These are phyloP conservation scores for Monilinia aucupariae DNA, from an alignment of 2,329 filamentous ascomycete species.

Conservation along the genomic window DNA sequence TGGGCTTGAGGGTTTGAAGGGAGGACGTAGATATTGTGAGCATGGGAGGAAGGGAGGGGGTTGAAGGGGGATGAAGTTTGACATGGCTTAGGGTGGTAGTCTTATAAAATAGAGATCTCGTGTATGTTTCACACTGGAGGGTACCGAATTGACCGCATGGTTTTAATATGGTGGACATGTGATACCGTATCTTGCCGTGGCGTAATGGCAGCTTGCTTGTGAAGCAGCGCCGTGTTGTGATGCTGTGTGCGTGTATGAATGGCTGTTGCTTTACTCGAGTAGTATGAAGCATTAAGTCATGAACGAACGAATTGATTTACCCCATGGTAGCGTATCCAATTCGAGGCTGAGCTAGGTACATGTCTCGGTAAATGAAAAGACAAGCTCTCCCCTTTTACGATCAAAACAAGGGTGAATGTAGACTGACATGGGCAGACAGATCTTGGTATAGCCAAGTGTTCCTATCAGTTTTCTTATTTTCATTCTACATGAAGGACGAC, in stretches of 20 bases:
- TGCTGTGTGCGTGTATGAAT: neutral
- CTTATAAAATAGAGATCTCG: neutral
- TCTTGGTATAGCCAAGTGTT: too few relatives aligned
- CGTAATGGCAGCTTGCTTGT: neutral
- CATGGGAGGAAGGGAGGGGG: neutral
- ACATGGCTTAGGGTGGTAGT: neutral
- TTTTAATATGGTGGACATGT: neutral
- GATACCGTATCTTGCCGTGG: neutral
- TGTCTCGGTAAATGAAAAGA: too few relatives aligned
- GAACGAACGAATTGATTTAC: neutral
- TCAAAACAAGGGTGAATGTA: too few relatives aligned
- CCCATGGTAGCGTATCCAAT: neutral
- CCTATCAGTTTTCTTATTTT: too few relatives aligned
- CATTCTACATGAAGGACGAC: too few relatives aligned
- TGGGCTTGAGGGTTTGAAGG: neutral
- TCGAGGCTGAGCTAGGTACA: too few relatives aligned
- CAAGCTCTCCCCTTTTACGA: too few relatives aligned
- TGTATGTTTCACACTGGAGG: neutral
- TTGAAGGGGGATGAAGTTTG: neutral
- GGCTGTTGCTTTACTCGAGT: neutral
- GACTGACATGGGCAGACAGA: too few relatives aligned
- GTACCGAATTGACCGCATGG: neutral
- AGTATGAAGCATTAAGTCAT: neutral
- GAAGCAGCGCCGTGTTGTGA: neutral
- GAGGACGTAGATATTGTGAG: neutral